Percentiles rank a stretch among this genome's conserved stretches.
Evolutionary conservation across 2,329 filamentous ascomycete species (phyloP).

Genomic region (Neofusicoccum parvum): DNA sequence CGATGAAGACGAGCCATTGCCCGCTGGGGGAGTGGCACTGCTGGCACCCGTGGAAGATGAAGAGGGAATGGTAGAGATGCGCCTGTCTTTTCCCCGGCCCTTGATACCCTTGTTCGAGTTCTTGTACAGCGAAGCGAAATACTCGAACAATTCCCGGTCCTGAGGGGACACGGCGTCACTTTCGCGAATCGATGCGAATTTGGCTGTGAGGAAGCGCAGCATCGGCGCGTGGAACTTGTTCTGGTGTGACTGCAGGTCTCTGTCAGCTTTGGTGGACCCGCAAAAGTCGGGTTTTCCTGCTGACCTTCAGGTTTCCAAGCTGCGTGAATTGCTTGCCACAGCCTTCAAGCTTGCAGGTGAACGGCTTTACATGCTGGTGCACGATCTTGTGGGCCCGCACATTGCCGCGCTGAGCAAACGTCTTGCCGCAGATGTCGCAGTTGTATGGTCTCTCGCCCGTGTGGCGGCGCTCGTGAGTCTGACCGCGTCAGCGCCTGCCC

Average conservation of each 20-base stretch:
- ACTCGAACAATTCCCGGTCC: conserved; percentile 79
- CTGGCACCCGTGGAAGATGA: conserved; percentile 21
- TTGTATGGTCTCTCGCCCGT: conserved; percentile 83
- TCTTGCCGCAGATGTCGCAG: conserved; percentile 78
- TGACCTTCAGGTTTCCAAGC: conserved; percentile 86
- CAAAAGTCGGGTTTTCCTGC: neutral
- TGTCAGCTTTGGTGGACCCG: conserved; percentile 21
- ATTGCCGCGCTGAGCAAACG: conserved; percentile 84
- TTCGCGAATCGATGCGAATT: conserved; percentile 67
- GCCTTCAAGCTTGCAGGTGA: conserved; percentile 76
- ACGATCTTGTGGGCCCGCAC: conserved; percentile 81
- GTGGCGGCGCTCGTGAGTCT: conserved; percentile 87
- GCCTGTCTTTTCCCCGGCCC: conserved; percentile 83
- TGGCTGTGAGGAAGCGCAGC: conserved; percentile 67
- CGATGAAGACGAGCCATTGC: neutral
- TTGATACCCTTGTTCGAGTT: conserved; percentile 99
- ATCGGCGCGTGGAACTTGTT: conserved; percentile 89
- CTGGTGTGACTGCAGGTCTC: conserved; percentile 69
- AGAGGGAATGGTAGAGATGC: conserved; percentile 51
- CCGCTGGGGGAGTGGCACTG: neutral
- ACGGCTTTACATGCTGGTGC: conserved; percentile 76
- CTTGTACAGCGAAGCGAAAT: conserved; percentile 88
- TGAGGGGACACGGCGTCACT: conserved; percentile 65
- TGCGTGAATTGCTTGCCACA: conserved; percentile 90
- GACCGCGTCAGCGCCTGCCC: neutral